Evolutionary conservation across 73 alveolate genomes (phyloP), one percentile per base, ranked within the genome.

Genomic region (Paramecium sonneborni): DNA sequence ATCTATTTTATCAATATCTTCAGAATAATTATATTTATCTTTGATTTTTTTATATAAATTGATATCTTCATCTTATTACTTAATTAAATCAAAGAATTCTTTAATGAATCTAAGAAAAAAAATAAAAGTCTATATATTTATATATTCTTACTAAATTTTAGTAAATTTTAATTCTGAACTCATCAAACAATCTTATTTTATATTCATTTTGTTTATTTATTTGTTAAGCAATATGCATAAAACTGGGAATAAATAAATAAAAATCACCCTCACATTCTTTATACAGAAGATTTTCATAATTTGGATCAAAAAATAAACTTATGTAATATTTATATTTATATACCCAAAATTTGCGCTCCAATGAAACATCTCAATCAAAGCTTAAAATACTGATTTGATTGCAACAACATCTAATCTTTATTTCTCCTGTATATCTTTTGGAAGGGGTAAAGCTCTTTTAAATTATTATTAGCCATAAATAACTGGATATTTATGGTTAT

Each of bases 331-430:
- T 26, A 28, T n/a, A 11, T 14, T n/a, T 0, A 4, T 0, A 30
- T 62, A 62, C 84, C 84, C 84, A 62, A 62, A 62, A 26, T 62
- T 62, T 0, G 84, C 84, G 1, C 30, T 11, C 84, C 84, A 62
- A 62, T 62, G 84, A 30, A 62, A 62, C 0, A 21, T 26, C 24
- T 62, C 84, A 9, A 62, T 62, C 26, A 62, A 62, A 0, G 84
- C 20, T 62, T 62, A 11, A 62, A 62, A 62, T n/a, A 62, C 84
- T 1, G 21, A 12, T 26, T 62, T 62, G 8, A 62, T 62, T 12
- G 28, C 84, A 62, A 26, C 2, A 6, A 62, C 84, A 62, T 62
- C 84, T 6, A 62, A 23, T 26, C 24, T 62, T 3, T 14, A 6
- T 30, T 62, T 32, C 20, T 62, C 44, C 3, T 0, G 2, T 23